phyloP scores from a whole-genome alignment of 257 asterid genomes.

The Fraxinus quadrangulata region DNA sequence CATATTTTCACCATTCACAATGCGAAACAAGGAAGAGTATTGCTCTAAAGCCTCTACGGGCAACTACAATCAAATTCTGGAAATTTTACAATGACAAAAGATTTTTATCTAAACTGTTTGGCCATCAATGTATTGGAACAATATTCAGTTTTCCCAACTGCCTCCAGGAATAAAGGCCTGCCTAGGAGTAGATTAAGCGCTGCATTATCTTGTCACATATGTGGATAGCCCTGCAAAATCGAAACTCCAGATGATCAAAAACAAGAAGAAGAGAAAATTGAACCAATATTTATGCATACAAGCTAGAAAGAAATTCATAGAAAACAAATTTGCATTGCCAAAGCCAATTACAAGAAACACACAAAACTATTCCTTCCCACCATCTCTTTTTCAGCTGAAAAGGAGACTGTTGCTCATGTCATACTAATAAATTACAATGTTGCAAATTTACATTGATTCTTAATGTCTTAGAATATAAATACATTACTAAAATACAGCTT shows the following conservation, averaged over 20 bases:
- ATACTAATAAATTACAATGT: not conserved
- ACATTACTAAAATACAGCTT: too few species aligned
- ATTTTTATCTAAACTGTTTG: too few species aligned
- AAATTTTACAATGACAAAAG: not conserved
- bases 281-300: not conserved
- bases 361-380: not conserved
- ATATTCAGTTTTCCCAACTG: not conserved
- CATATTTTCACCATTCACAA: not conserved
- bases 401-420: not conserved
- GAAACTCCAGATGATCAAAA: not conserved
- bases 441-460: not conserved
- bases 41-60: not conserved
- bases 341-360: not conserved
- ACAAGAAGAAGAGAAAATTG: not conserved
- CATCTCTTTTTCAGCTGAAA: not conserved
- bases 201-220: not conserved
- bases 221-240: not conserved
- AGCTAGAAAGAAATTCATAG: too few species aligned
- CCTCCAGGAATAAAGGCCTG: not conserved
- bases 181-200: not conserved
- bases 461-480: too few species aligned
- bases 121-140: not conserved
- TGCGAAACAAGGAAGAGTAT: not conserved
- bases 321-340: too few species aligned
- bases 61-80: not conserved